Conservation (phyloP, 352 stramenopile genomes). For the Bremia lactucae region DNA sequence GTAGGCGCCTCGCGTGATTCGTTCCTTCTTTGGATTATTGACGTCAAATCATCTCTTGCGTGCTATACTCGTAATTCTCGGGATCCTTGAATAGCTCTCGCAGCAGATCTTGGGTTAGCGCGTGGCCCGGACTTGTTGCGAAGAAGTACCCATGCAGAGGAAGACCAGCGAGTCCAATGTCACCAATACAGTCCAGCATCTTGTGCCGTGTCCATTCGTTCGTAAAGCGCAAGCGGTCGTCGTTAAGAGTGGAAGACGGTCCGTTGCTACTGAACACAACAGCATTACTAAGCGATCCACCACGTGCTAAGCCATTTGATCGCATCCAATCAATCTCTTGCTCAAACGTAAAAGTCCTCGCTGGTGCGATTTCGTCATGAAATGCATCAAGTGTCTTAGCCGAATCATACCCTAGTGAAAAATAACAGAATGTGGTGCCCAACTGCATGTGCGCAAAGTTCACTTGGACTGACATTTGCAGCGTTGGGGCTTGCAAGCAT, state of each 20-base stretch:
- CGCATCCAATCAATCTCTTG: slow-evolving; percentile 58
- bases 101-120: slow-evolving; percentile 49
- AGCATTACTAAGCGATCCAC: slow-evolving; percentile 53
- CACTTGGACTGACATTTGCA: slow-evolving; percentile 53
- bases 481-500: slow-evolving; percentile 14
- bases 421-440: slow-evolving; percentile 30
- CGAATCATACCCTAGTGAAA: slow-evolving; percentile 24
- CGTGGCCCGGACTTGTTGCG: slow-evolving; percentile 52
- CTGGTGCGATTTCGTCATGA: slow-evolving; percentile 26
- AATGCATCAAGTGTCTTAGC: slow-evolving; percentile 23
- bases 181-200: slow-evolving; percentile 60
- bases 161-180: slow-evolving; percentile 40
- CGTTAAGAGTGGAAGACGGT: slow-evolving; percentile 26
- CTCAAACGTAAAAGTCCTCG: slow-evolving; percentile 66
- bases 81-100: slow-evolving; percentile 33
- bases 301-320: slow-evolving; percentile 34
- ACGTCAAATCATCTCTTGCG: neutral
- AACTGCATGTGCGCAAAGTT: slow-evolving; percentile 60
- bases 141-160: slow-evolving; percentile 60
- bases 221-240: slow-evolving; percentile 36
- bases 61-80: slow-evolving; percentile 18
- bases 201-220: slow-evolving; percentile 70
- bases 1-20: too few relatives aligned
- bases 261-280: slow-evolving; percentile 37
- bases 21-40: neutral